A percentile compares a stretch with the other conserved stretches of the same genome.
These are phyloP conservation scores for Pyricularia sp. DNA, from an alignment of 2,329 filamentous ascomycete genomes.

Conservation along the genomic window DNA sequence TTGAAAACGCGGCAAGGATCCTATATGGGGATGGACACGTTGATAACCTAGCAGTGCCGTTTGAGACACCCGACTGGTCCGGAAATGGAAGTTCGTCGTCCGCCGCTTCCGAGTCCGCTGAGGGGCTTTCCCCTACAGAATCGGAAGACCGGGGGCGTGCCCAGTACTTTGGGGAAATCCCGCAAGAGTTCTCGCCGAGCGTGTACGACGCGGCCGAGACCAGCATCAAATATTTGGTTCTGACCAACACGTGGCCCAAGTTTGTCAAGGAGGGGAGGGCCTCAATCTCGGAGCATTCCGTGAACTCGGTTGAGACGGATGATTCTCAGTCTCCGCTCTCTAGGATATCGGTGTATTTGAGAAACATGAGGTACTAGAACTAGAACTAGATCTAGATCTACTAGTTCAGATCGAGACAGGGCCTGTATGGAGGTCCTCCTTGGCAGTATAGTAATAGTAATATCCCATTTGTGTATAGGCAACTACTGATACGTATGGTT, in stretches of 20 bases:
- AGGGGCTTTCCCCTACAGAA: not conserved
- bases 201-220: conserved; percentile 51
- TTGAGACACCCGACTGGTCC: not conserved
- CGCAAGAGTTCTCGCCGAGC: conserved; percentile 29
- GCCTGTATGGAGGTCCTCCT: not conserved
- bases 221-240: conserved; percentile 57
- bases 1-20: conserved; percentile 42
- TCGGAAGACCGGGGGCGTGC: not conserved
- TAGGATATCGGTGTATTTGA: not conserved
- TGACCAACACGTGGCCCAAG: conserved; percentile 60
- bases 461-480: not conserved
- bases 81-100: not conserved
- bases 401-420: not conserved
- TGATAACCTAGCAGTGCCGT: not conserved
- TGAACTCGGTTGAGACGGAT: not conserved
- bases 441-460: not conserved
- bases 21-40: conserved; percentile 16
- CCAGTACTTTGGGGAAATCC: not conserved
- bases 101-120: not conserved
- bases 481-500: not conserved
- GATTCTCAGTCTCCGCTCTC: not conserved
- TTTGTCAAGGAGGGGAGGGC: conserved; percentile 30
- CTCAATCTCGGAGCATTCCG: not conserved
- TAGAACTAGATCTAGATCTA: too few relatives aligned
- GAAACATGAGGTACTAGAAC: not conserved